Conservation (phyloP, 2,329 filamentous ascomycete species). For the Aspergillus versicolor region DNA sequence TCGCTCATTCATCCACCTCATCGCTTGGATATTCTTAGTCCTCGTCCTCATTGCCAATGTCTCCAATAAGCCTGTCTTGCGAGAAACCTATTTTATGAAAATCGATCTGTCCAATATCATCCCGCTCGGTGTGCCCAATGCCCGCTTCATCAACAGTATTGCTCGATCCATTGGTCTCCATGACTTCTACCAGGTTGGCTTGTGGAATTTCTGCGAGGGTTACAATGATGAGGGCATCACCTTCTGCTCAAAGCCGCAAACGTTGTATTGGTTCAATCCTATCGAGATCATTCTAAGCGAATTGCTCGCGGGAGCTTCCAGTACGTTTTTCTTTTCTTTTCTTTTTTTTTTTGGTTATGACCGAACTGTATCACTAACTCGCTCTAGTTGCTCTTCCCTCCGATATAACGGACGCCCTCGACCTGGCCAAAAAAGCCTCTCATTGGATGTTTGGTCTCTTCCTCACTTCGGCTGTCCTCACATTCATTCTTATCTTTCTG, state of each 20-base stretch:
- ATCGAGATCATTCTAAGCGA: slow-evolving; percentile 77
- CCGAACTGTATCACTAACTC: neutral
- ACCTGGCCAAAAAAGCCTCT: slow-evolving; percentile 71
- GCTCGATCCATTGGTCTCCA: slow-evolving; percentile 82
- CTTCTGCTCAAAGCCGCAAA: slow-evolving; percentile 66
- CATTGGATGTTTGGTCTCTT: slow-evolving; percentile 90
- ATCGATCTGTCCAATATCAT: slow-evolving; percentile 82
- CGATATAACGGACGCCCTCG: slow-evolving; percentile 70
- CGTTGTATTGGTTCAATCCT: slow-evolving; percentile 88
- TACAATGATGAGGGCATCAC: slow-evolving; percentile 70
- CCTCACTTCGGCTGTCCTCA: slow-evolving; percentile 67
- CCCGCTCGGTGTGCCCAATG: slow-evolving; percentile 68
- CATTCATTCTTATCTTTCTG: slow-evolving; percentile 69
- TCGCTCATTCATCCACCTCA: slow-evolving; percentile 68
- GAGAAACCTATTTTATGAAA: slow-evolving; percentile 77
- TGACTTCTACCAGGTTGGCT: slow-evolving; percentile 89
- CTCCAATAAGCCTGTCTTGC: slow-evolving; percentile 59
- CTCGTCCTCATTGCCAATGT: slow-evolving; percentile 79
- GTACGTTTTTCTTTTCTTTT: slow-evolving; percentile 41
- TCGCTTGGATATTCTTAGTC: slow-evolving; percentile 75
- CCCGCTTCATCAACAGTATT: slow-evolving; percentile 78
- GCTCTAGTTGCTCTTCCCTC: slow-evolving; percentile 70
- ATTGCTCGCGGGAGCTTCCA: slow-evolving; percentile 76
- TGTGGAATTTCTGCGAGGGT: slow-evolving; percentile 92
- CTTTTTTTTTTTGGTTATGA: neutral